Percentiles rank a stretch among this genome's conserved stretches.
These are phyloP conservation scores for Leccinum broughii DNA, from an alignment of 768 basidiomycete species.

Conservation along the genomic window DNA sequence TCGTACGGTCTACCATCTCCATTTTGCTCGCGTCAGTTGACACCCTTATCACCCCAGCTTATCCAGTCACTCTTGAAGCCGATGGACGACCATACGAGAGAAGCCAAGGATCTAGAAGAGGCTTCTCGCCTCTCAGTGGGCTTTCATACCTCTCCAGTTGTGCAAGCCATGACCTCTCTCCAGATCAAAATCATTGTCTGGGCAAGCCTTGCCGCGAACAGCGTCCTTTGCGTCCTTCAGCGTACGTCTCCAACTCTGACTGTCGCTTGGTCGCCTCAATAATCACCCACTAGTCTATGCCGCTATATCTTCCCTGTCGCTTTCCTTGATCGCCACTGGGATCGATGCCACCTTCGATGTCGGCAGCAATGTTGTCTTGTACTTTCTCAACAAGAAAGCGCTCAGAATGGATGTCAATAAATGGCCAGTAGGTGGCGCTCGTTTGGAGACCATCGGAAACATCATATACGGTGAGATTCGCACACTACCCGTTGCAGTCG, in stretches of 20 bases:
- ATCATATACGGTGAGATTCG: constrained; percentile 71
- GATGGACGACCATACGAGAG: constrained; percentile 85
- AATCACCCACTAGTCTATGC: constrained; percentile 69
- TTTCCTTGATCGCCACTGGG: constrained; percentile 86
- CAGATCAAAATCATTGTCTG: constrained; percentile 89
- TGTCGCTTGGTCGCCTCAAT: not conserved
- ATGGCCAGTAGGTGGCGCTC: constrained; percentile 90
- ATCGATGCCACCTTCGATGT: constrained; percentile 88
- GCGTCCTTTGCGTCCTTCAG: constrained; percentile 72
- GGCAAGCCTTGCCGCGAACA: constrained; percentile 76
- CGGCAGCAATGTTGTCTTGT: constrained; percentile 78
- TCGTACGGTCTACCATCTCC: constrained; percentile 41
- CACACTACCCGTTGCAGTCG: not conserved
- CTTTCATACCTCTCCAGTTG: constrained; percentile 1
- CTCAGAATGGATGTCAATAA: constrained; percentile 70
- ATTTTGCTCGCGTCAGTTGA: not conserved
- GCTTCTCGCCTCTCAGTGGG: constrained; percentile 65
- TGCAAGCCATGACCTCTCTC: not conserved
- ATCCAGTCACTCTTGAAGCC: constrained; percentile 82
- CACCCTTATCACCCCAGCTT: constrained; percentile 49
- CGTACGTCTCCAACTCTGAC: constrained; percentile 36
- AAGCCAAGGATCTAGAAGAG: constrained; percentile 72
- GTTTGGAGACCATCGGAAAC: constrained; percentile 88
- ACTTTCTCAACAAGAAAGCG: constrained; percentile 76
- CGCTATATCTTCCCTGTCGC: constrained; percentile 77